Percentiles rank a stretch among this genome's conserved stretches.
Conservation (phyloP, 1,284 basidiomycete genomes). For the Sporisorium reilianum region DNA sequence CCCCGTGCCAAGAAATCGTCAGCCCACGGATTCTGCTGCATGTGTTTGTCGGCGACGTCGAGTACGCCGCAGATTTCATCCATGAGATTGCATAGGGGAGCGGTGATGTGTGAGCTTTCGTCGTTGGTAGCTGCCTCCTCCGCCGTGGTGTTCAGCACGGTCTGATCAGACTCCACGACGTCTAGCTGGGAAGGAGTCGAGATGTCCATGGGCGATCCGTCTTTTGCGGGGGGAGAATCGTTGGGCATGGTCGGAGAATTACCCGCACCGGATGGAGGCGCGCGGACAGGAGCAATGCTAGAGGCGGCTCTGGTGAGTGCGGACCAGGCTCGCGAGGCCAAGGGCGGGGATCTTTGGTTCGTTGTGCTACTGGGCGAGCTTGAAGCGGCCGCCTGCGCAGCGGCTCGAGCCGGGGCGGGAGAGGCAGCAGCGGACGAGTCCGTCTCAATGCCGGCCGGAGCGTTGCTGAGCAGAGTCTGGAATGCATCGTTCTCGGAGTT, state of each 20-base stretch:
- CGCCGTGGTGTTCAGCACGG: neutral
- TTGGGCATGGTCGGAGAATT: neutral
- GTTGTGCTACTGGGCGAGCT: neutral
- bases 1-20: neutral
- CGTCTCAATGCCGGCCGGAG: neutral
- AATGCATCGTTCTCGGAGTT: neutral
- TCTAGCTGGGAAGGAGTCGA: neutral
- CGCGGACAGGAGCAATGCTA: neutral
- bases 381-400: neutral
- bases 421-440: neutral
- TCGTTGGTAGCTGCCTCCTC: neutral
- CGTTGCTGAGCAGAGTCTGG: neutral
- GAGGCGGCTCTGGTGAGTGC: conserved; percentile 2
- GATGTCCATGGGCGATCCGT: neutral
- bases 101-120: neutral
- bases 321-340: conserved; percentile 5
- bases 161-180: neutral
- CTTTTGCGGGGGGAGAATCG: neutral
- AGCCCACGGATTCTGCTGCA: neutral
- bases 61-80: neutral
- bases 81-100: neutral
- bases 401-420: neutral
- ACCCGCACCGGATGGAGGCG: neutral
- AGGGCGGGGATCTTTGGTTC: neutral
- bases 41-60: neutral